Evolutionary conservation across 139 green algal species (phyloP), one percentile per base, ranked within the genome.

Genomic region (Microglena sp.): DNA sequence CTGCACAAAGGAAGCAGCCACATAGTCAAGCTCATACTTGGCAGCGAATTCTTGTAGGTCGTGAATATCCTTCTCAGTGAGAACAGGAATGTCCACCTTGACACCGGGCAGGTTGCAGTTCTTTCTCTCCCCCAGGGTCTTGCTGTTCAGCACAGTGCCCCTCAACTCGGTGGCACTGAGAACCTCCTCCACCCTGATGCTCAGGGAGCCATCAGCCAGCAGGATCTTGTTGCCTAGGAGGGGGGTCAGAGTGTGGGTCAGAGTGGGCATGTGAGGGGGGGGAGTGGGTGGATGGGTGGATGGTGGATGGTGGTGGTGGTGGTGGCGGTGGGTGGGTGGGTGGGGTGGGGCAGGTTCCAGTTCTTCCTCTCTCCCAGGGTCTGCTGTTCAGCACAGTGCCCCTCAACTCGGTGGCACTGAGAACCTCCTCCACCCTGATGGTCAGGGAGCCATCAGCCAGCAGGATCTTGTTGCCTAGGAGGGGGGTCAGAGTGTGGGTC

Each of bases 291-390:
- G n/a, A n/a, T n/a, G n/a, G n/a, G n/a, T n/a, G n/a, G n/a, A n/a
- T n/a, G n/a, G n/a, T n/a, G n/a, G n/a, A n/a, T n/a, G n/a, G n/a
- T n/a, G n/a, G n/a, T n/a, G n/a, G n/a, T n/a, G n/a, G n/a, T n/a
- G n/a, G n/a, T n/a, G n/a, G n/a, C n/a, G n/a, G n/a, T n/a, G n/a
- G n/a, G n/a, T n/a, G n/a, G n/a, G n/a, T n/a, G n/a, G n/a, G n/a
- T n/a, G n/a, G n/a, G n/a, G n/a, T n/a, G n/a, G n/a, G n/a, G n/a
- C 69, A 87, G 72, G 70, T 87, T 87, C 75, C 77, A 77, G 76
- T 83, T 86, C 66, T 84, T 86, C 45, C 73, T 68, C 67, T 82
- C 66, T n/a, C 62, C 69, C 61, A 67, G 55, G 6, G 11, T 36
- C 43, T 77, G 50, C 36, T 75, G 70, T 83, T 86, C 15, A 82